Conservation (phyloP, 1,284 basidiomycete genomes). For the Pseudomicrostroma phylloplanum region DNA sequence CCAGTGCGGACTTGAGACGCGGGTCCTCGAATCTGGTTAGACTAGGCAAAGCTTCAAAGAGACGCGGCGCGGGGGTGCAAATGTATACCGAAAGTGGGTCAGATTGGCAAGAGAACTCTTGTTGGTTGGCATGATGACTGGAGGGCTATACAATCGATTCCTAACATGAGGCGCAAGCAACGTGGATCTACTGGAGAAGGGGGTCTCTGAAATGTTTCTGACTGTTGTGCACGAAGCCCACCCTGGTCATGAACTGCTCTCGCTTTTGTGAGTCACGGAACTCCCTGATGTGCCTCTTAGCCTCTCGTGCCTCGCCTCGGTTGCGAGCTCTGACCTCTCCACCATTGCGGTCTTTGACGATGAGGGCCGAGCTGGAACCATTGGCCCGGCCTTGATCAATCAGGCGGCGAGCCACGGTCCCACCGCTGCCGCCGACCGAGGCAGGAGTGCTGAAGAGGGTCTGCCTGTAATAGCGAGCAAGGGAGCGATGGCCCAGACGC, state of each 20-base stretch:
- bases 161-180: too few relatives aligned
- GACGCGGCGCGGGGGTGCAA: too few relatives aligned
- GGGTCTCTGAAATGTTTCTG: slow-evolving; percentile 50
- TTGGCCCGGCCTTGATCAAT: not conserved
- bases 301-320: slow-evolving; percentile 85
- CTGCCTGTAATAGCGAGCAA: slow-evolving; percentile 83
- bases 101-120: too few relatives aligned
- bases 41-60: too few relatives aligned
- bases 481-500: slow-evolving; percentile 81
- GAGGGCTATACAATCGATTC: too few relatives aligned
- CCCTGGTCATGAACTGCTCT: slow-evolving; percentile 77
- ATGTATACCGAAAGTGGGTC: too few relatives aligned
- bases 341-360: slow-evolving; percentile 13
- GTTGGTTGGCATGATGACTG: too few relatives aligned
- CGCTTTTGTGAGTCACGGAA: slow-evolving; percentile 72
- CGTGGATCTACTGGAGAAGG: slow-evolving; percentile 32
- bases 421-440: slow-evolving; percentile 3
- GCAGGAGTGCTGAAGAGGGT: slow-evolving; percentile 32
- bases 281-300: slow-evolving; percentile 76
- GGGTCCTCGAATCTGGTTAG: too few relatives aligned
- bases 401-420: slow-evolving; percentile 17
- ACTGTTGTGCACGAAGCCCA: slow-evolving; percentile 44
- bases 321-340: slow-evolving; percentile 59
- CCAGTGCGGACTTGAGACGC: too few relatives aligned
- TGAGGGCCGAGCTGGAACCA: slow-evolving; percentile 22